These are phyloP conservation scores for Neospora caninum DNA, from an alignment of 169 alveolate species.

Conservation along the genomic window DNA sequence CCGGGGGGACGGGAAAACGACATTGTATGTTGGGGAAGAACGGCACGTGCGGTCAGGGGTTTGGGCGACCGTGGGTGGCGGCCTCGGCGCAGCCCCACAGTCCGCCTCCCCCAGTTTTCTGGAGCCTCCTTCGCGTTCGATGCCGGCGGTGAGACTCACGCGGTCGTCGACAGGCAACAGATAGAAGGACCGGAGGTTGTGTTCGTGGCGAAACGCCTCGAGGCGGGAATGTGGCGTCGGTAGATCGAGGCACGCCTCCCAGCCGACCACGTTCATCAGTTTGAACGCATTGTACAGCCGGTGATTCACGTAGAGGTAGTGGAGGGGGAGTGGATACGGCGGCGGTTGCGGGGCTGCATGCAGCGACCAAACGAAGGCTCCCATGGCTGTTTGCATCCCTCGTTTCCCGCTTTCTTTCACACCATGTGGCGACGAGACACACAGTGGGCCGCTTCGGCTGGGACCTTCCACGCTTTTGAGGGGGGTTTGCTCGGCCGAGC, in stretches of 20 bases:
- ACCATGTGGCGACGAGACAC: no score
- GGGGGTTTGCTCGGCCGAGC: no score
- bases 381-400: no score
- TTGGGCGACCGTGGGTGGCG: background rate
- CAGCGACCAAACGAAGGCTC: no score
- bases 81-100: background rate
- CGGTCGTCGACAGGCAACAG: slow-evolving; percentile 30
- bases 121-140: background rate
- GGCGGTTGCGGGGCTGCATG: slow-evolving; percentile 25
- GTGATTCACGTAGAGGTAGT: slow-evolving; percentile 11
- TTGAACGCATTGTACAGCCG: slow-evolving; percentile 40
- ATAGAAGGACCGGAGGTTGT: slow-evolving; percentile 8
- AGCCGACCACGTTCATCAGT: slow-evolving; percentile 26
- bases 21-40: background rate
- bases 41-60: background rate
- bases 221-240: slow-evolving; percentile 43
- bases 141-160: slow-evolving; percentile 5
- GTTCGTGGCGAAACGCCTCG: slow-evolving; percentile 40
- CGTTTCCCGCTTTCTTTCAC: no score
- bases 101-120: background rate
- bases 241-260: slow-evolving; percentile 47
- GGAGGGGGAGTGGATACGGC: slow-evolving; percentile 33
- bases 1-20: background rate
- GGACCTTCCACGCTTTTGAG: no score
- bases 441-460: no score